These are phyloP conservation scores for Hypoxylon cercidicola DNA, from an alignment of 495 filamentous ascomycete species.

Conservation along the genomic window DNA sequence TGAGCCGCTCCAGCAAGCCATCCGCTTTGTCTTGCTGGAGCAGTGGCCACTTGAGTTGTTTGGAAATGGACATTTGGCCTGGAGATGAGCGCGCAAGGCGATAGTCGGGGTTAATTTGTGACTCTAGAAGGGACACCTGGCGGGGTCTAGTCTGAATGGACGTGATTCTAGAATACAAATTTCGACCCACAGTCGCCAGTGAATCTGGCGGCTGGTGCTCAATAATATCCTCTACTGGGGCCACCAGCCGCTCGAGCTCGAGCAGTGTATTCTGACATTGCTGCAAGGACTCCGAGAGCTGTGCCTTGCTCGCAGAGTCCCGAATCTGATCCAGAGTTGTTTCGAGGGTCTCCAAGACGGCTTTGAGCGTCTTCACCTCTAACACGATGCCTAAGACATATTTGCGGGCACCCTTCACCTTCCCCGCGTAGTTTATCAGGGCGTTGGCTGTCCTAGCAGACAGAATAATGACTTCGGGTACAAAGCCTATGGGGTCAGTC, in stretches of 20 bases:
- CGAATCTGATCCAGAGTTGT: constrained; percentile 1
- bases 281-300: constrained; percentile 8
- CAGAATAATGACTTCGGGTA: constrained; percentile 5
- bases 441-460: constrained; percentile 1
- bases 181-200: too few relatives aligned
- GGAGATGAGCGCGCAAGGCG: too few relatives aligned
- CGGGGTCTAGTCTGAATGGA: too few relatives aligned
- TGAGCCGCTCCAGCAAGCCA: constrained; percentile 20
- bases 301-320: not conserved
- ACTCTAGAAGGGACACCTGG: too few relatives aligned
- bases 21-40: constrained; percentile 26
- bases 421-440: constrained; percentile 14
- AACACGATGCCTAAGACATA: constrained; percentile 9
- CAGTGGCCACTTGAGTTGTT: constrained; percentile 23
- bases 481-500: not conserved
- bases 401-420: constrained; percentile 29
- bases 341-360: constrained; percentile 15
- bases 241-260: constrained; percentile 19
- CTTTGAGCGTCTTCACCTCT: constrained; percentile 20
- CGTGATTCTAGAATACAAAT: too few relatives aligned
- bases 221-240: not conserved
- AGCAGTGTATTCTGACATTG: constrained; percentile 6
- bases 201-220: not conserved
- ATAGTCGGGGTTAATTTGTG: not conserved
- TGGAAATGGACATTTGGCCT: not conserved